Base-by-base conservation (phyloP, 768 basidiomycete genomes). In the Calocera viscosa region DNA sequence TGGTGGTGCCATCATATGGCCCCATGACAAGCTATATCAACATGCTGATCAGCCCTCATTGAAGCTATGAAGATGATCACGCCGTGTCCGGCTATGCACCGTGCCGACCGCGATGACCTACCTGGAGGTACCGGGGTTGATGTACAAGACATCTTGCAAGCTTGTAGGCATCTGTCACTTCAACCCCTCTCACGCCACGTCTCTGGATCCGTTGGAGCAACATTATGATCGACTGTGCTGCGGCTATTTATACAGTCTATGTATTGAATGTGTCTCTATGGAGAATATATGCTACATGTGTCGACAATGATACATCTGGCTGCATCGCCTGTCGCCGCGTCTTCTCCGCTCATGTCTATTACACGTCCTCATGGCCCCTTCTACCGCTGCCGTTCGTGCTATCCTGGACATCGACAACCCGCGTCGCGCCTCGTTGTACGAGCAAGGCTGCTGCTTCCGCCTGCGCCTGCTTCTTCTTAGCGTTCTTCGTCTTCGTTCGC, bases 391-490 rank as follows among this genome's bases (percentile, higher is more conserved):
- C 11, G 26, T 32, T 32, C 22, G 11, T 5, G 26, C 16, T 19
- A 19, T 60, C 53, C 11, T 60, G 14, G 53, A 28, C 19, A 12
- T 26, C 30, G 26, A 32, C 10, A 3, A 22, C 22, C 11, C 5
- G 11, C 16, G 53, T 14, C 10, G 11, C 19, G 2, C 14, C 53
- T 22, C 53, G 11, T 32, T 60, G 53, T 5, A 60, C 30, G 26
- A 60, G 53, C 14, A 60, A 16, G 14, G 53, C 26, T 28, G 53
- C 53, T 16, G 30, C 53, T 30, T 60, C 14, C 24, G 43, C 43
- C 24, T 47, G 43, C 24, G 53, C 53, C 53, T 60, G 14, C 53
- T 60, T 26, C 53, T 60, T 60, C 53, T 60, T 60, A 7, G 53
- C 24, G 5, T 12, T 60, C 30, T 60, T 60, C 53, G 53, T 60